Evolutionary conservation across 306 rosid genomes (phyloP).

Genomic region (Cucurbita ficifolia): DNA sequence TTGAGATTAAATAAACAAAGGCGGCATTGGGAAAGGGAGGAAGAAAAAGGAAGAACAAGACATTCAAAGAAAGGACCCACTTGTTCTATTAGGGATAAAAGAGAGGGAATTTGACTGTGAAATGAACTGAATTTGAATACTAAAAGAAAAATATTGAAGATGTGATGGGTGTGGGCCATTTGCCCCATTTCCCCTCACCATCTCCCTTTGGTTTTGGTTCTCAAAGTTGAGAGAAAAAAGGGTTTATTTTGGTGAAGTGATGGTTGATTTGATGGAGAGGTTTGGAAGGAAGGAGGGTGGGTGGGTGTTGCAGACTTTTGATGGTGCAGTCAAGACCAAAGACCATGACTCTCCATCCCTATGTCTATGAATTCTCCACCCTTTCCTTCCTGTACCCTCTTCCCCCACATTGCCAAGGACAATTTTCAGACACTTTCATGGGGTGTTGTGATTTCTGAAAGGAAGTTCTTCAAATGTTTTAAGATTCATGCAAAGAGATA

Average conservation of each 20-base stretch:
- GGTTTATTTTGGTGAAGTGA: neutral
- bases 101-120: neutral
- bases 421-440: neutral
- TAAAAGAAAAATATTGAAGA: neutral
- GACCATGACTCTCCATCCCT: conserved; percentile 2
- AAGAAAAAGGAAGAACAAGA: neutral
- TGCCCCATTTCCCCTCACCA: conserved; percentile 2
- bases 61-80: neutral
- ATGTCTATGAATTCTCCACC: neutral
- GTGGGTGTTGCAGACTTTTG: conserved; percentile 4
- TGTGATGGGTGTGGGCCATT: conserved; percentile 4
- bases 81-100: neutral
- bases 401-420: neutral
- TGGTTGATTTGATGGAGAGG: conserved; percentile 1
- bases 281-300: conserved; percentile 3
- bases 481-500: neutral
- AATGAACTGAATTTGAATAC: neutral
- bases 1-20: neutral
- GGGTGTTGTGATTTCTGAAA: neutral
- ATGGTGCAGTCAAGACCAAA: conserved; percentile 1
- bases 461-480: neutral
- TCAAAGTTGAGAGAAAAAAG: neutral
- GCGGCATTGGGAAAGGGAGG: neutral
- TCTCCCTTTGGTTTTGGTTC: neutral
- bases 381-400: neutral